Evolutionary conservation across 768 basidiomycete species (phyloP), one percentile per base, ranked within the genome.

Genomic region (Xanthoconium stramineum): DNA sequence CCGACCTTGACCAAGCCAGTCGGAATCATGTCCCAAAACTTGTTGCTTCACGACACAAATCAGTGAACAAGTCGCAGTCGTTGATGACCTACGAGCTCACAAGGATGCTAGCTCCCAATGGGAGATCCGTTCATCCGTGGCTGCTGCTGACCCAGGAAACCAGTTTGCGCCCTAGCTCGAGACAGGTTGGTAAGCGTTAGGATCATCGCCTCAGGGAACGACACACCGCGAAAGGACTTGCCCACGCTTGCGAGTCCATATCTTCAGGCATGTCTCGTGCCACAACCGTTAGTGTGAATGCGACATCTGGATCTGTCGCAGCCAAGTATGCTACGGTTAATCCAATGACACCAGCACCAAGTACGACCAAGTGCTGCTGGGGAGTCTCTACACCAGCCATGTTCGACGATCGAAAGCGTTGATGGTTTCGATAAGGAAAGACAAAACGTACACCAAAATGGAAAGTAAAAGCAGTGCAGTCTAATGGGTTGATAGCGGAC

Each of bases 181-280:
- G 38, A 50, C 4, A 9, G 24, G 40, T 19, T 7, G 24, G 33
- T 60, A 19, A 43, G 44, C 2, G 11, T 45, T 20, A n/a, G 17
- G 52, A 15, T 13, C 15, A 38, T 51, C 19, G 39, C 15, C 6
- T 30, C 7, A 32, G 39, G 40, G 15, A 19, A 45, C 24, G 24
- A 66, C 75, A 50, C 54, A 79, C 78, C 55, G 80, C 79, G 67
- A 80, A 81, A n/a, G 80, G 80, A 52, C 76, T 80, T 10, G 79
- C 72, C 69, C 76, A 80, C 5, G 71, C 76, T 50, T 78, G 76
- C 5, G 78, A 80, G 44, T 69, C 69, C 61, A 64, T 67, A 43
- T 71, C 67, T 44, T 69, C 59, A 3, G 73, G 72, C 68, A 75
- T 74, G 52, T 75, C 74, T 52, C 73, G 64, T 46, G 74, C 74